A percentile compares a stretch with the other conserved stretches of the same genome.
These are phyloP conservation scores for Ceratocystis smalleyi DNA, from an alignment of 2,329 filamentous ascomycete genomes.

Conservation along the genomic window DNA sequence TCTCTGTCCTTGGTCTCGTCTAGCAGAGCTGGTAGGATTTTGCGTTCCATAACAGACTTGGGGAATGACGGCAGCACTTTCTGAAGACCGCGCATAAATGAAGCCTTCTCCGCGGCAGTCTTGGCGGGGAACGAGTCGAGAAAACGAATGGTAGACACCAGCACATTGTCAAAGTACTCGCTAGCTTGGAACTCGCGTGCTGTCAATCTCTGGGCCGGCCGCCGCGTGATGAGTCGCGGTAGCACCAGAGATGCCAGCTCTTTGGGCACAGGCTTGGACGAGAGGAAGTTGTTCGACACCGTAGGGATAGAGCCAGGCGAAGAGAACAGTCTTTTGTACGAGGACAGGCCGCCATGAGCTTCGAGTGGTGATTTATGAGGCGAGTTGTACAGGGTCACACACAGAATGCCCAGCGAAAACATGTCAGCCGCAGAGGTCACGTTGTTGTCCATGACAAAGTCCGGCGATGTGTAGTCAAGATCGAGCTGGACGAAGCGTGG, in stretches of 20 bases:
- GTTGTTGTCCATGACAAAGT: constrained; percentile 85
- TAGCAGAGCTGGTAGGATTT: constrained; percentile 71
- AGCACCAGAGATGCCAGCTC: constrained; percentile 63
- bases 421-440: constrained; percentile 74
- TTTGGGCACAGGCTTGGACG: constrained; percentile 60
- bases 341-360: constrained; percentile 60
- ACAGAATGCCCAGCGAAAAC: constrained; percentile 81
- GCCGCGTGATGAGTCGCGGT: constrained; percentile 69
- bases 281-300: constrained; percentile 69
- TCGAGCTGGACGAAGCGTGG: constrained; percentile 74
- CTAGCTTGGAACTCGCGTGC: constrained; percentile 88
- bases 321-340: constrained; percentile 72
- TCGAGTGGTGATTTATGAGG: constrained; percentile 80
- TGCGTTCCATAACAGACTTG: constrained; percentile 84
- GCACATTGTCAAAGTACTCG: constrained; percentile 89
- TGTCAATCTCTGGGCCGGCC: constrained; percentile 73
- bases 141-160: constrained; percentile 92
- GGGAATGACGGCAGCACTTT: constrained; percentile 86
- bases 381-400: constrained; percentile 84
- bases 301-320: constrained; percentile 67
- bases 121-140: constrained; percentile 83
- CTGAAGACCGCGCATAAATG: constrained; percentile 77
- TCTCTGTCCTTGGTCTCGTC: constrained; percentile 92
- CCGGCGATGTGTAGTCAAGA: constrained; percentile 84
- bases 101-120: constrained; percentile 74